Evolutionary conservation across 2,329 filamentous ascomycete genomes (phyloP), one percentile per base, ranked within the genome.

Genomic region (Ophiocordyceps camponoti-rufipedis): DNA sequence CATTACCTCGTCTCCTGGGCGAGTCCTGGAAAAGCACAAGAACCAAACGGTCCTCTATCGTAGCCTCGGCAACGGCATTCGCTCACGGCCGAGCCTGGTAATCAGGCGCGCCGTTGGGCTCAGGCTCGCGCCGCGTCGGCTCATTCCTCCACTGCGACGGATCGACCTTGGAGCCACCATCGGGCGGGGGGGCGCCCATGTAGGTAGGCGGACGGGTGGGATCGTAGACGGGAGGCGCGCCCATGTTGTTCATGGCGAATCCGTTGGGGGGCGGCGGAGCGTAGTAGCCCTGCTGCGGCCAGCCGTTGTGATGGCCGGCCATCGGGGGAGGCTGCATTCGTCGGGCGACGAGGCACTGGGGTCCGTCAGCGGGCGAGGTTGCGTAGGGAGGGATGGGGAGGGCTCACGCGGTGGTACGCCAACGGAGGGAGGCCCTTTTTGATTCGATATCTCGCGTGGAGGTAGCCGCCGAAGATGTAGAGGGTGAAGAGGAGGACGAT

Each of bases 391-490:
- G 13, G 32, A 5, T 23, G 19, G 23, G 7, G 38, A 5, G 9
- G 43, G 53, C 72, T 32, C 68, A 81, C 78, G 54, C 79, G 67
- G 61, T 91, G 83, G 56, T 89, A 89, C 49, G 61, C 62, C 33
- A 87, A 62, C 14, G 83, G 80, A 16, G 69, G 66, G 35, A 78
- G 65, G 1, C 82, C 82, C 58, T 78, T 80, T 49, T 66, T 69
- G 51, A 88, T 67, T 42, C 85, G 71, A 42, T 64, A 63, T 58
- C 75, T 75, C 42, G 83, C 85, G 61, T 89, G 85, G 42, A 74
- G 62, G 59, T 82, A 82, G 49, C 82, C 82, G 48, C 75, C 68
- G 45, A 84, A 52, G 54, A 87, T 67, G 68, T 78, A 85, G 40
- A 69, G 54, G 45, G 75, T 58, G 54, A 85, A 62, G 48, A 77